Percentiles rank a stretch among this genome's conserved stretches.
phyloP scores from a whole-genome alignment of 768 basidiomycete species.

The Daedaleopsis sinensis region DNA sequence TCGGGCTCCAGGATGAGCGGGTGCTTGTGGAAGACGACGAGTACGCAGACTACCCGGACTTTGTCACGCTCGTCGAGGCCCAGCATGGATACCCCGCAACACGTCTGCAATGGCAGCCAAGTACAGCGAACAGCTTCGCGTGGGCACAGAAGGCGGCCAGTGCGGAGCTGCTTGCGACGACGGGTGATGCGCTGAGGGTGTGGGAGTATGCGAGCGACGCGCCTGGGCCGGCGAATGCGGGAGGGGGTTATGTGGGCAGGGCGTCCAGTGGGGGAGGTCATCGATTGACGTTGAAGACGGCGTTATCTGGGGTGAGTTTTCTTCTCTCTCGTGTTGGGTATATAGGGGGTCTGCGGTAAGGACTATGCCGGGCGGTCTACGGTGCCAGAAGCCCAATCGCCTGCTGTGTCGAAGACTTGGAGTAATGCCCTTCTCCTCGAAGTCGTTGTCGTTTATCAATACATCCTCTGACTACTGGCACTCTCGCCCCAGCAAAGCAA shows the following conservation, averaged over 20 bases:
- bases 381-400: no score
- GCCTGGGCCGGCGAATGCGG: conserved; percentile 52
- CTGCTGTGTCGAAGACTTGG: no score
- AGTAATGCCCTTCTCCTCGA: background rate
- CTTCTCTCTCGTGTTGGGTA: background rate
- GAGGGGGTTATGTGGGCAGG: conserved; percentile 73
- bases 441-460: background rate
- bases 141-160: conserved; percentile 71
- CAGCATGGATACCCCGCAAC: conserved; percentile 94
- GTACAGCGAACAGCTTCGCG: conserved; percentile 57
- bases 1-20: conserved; percentile 82
- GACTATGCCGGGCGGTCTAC: no score
- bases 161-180: conserved; percentile 89
- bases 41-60: conserved; percentile 82
- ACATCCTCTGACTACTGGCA: background rate
- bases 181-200: conserved; percentile 89
- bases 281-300: conserved; percentile 71
- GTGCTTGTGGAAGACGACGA: conserved; percentile 88
- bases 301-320: conserved; percentile 75
- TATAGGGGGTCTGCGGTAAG: background rate
- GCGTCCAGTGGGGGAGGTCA: conserved; percentile 59
- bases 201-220: conserved; percentile 86
- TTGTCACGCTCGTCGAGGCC: conserved; percentile 81
- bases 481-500: conserved; percentile 71
- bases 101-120: conserved; percentile 91